Conservation (phyloP, 228 moss, liverwort and hornwort species). For the Sphagnum magellanicum region DNA sequence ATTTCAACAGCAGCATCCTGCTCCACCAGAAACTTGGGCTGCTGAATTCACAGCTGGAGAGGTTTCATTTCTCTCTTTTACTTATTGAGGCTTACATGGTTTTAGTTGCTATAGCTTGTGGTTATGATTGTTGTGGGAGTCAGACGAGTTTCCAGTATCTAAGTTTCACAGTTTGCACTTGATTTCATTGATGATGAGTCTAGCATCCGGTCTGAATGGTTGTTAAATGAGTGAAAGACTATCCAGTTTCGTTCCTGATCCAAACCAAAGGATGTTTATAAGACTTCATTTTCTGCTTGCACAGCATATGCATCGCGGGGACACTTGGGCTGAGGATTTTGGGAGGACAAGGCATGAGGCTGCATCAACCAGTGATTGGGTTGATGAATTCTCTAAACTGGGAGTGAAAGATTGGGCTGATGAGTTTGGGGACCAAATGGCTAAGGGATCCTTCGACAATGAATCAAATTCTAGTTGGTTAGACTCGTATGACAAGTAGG, state of each 20-base stretch:
- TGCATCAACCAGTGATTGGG: constrained; percentile 59
- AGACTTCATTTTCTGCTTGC: constrained; percentile 2
- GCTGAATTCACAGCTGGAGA: constrained; percentile 52
- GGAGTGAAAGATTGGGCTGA: constrained; percentile 92
- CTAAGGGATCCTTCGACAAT: constrained; percentile 47
- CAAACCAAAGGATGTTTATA: too few relatives aligned
- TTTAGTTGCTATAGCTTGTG: background rate
- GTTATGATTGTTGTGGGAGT: background rate
- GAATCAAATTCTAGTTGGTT: constrained; percentile 75
- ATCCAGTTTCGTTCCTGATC: too few relatives aligned
- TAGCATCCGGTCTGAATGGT: too few relatives aligned
- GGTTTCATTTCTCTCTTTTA: constrained; percentile 11
- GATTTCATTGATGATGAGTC: too few relatives aligned
- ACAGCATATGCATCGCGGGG: constrained; percentile 65
- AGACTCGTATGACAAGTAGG: constrained; percentile 90
- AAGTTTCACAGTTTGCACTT: too few relatives aligned
- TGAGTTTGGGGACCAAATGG: constrained; percentile 66
- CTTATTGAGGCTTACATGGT: background rate
- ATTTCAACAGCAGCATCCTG: constrained; percentile 60
- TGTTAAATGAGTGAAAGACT: too few relatives aligned
- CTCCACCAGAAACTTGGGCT: constrained; percentile 48
- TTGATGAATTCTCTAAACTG: constrained; percentile 78
- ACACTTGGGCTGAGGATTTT: constrained; percentile 66
- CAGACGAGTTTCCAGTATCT: too few relatives aligned
- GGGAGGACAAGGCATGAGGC: constrained; percentile 30